phyloP scores from a whole-genome alignment of 2,329 filamentous ascomycete genomes.

The Boeremia exigua region DNA sequence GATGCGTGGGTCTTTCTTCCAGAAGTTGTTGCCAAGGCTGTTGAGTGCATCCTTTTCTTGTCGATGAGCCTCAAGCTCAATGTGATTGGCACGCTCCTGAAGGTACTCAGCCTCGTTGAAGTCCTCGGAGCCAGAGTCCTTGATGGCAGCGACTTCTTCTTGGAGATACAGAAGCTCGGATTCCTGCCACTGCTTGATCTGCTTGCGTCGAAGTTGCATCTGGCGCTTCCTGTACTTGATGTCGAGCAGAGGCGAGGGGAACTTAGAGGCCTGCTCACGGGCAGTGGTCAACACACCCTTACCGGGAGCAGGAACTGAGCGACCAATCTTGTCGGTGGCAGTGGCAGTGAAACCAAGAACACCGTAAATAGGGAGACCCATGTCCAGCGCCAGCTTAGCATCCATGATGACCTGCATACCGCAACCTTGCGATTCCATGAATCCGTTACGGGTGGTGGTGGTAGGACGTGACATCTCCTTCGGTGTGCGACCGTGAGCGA shows the following conservation, averaged over 20 bases:
- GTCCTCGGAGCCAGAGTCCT: slow-evolving; percentile 66
- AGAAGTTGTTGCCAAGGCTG: slow-evolving; percentile 97
- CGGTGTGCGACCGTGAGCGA: slow-evolving; percentile 92
- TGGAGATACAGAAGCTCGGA: slow-evolving; percentile 91
- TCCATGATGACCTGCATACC: slow-evolving; percentile 99
- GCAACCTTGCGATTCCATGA: slow-evolving; percentile 99
- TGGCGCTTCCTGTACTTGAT: slow-evolving; percentile 97
- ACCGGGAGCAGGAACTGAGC: slow-evolving; percentile 93
- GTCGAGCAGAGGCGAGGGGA: slow-evolving; percentile 92
- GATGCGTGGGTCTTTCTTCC: slow-evolving; percentile 93
- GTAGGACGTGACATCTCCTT: slow-evolving; percentile 98
- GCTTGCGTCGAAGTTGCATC: slow-evolving; percentile 89
- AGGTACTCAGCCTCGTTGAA: slow-evolving; percentile 87
- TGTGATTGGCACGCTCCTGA: slow-evolving; percentile 82
- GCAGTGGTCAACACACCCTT: slow-evolving; percentile 97
- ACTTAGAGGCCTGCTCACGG: slow-evolving; percentile 87
- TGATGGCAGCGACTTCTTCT: slow-evolving; percentile 91
- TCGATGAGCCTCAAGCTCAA: slow-evolving; percentile 83
- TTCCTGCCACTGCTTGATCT: slow-evolving; percentile 97
- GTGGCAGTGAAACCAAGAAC: slow-evolving; percentile 92
- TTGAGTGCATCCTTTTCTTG: slow-evolving; percentile 93
- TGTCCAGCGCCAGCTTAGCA: slow-evolving; percentile 91
- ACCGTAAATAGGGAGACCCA: slow-evolving; percentile 98
- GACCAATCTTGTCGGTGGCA: slow-evolving; percentile 98
- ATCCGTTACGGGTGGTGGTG: slow-evolving; percentile 94